Evolutionary conservation across 768 basidiomycete genomes (phyloP).

Genomic region (Suillus subluteus): DNA sequence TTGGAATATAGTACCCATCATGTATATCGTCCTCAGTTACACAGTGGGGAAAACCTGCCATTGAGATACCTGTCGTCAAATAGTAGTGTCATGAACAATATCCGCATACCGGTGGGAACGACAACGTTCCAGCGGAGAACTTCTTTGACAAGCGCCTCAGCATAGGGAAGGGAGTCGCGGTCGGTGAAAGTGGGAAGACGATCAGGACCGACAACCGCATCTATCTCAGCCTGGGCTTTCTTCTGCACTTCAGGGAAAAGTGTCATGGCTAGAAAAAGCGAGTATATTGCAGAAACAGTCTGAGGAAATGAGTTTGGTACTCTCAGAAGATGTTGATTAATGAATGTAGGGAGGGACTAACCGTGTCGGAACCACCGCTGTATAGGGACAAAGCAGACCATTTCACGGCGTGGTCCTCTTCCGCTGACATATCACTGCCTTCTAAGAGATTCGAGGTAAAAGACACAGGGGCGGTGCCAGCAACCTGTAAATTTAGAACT

Average conservation of each 20-base stretch:
- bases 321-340: background rate
- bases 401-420: background rate
- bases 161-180: background rate
- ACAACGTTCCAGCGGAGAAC: background rate
- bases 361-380: background rate
- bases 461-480: background rate
- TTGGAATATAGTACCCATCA: background rate
- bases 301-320: background rate
- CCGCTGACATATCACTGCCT: background rate
- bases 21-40: background rate
- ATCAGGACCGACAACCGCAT: background rate
- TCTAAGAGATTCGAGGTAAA: background rate
- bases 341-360: background rate
- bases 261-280: background rate
- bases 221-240: background rate
- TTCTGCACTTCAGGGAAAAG: background rate
- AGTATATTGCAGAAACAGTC: background rate
- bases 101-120: background rate
- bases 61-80: background rate
- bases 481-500: background rate
- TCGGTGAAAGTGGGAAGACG: background rate
- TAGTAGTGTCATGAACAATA: background rate
- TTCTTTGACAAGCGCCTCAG: background rate
- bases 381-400: background rate
- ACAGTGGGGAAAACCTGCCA: background rate